These are phyloP conservation scores for Xerocomellus intermedius DNA, from an alignment of 768 basidiomycete genomes.

Conservation along the genomic window DNA sequence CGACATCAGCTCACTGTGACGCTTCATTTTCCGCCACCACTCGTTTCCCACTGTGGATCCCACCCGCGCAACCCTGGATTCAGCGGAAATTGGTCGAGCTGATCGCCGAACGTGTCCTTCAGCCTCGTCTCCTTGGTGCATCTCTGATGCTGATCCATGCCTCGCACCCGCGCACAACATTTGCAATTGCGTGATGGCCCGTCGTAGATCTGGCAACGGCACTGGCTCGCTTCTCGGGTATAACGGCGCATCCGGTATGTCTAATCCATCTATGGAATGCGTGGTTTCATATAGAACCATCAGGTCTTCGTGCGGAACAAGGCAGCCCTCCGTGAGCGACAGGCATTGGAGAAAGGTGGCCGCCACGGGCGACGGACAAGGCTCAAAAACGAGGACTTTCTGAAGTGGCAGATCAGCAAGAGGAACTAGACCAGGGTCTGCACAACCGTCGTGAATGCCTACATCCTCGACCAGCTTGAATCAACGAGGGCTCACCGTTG, in stretches of 20 bases:
- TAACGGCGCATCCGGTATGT: constrained; percentile 36
- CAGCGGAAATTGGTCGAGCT: constrained; percentile 33
- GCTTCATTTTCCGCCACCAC: constrained; percentile 29
- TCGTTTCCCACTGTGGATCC: constrained; percentile 15
- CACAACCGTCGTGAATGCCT: constrained; percentile 5
- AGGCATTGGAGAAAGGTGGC: constrained; percentile 68
- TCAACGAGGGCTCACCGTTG: constrained; percentile 59
- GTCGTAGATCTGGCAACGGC: constrained; percentile 57
- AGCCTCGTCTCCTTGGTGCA: constrained; percentile 31
- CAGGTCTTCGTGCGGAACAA: constrained; percentile 43
- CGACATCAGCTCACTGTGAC: constrained; percentile 48
- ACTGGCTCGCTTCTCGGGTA: constrained; percentile 32
- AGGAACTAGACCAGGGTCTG: constrained; percentile 77
- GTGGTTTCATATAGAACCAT: constrained; percentile 44
- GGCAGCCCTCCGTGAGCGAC: constrained; percentile 54
- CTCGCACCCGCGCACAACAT: constrained; percentile 40
- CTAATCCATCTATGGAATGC: constrained; percentile 20
- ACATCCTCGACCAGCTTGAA: constrained; percentile 8
- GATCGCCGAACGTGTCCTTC: constrained; percentile 29
- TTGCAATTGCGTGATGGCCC: constrained; percentile 63
- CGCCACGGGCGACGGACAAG: constrained; percentile 54
- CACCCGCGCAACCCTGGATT: constrained; percentile 21
- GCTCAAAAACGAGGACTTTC: constrained; percentile 59
- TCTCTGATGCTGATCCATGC: constrained; percentile 32
- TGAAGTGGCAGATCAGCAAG: constrained; percentile 74